A percentile compares a stretch with the other conserved stretches of the same genome.
Evolutionary conservation across 345 rosid genomes (phyloP).

Genomic region (Anacardium occidentale): DNA sequence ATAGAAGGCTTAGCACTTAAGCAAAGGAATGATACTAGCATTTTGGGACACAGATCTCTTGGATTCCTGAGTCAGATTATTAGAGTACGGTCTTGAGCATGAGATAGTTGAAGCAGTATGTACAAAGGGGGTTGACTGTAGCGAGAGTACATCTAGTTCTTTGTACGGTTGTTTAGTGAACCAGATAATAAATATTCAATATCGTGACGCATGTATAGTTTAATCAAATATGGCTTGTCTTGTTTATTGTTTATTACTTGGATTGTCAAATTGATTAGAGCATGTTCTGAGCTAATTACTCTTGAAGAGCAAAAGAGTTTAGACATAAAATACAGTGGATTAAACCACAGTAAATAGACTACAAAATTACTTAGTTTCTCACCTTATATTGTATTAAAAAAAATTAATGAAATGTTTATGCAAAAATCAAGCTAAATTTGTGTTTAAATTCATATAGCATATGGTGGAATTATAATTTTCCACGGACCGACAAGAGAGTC

Average conservation of each 20-base stretch:
- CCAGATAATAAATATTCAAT: too few species aligned
- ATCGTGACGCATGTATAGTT: conserved; percentile 54
- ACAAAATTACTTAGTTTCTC: conserved; percentile 14
- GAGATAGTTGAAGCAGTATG: too few species aligned
- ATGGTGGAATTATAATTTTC: conserved; percentile 11
- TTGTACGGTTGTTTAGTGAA: too few species aligned
- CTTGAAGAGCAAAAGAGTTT: conserved; percentile 3
- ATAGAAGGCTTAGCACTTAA: too few species aligned
- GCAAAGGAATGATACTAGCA: too few species aligned
- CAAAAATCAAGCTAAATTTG: not conserved
- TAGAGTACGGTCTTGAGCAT: too few species aligned
- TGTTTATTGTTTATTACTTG: conserved; percentile 40
- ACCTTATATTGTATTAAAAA: too few species aligned
- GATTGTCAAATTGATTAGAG: conserved; percentile 46
- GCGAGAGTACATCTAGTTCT: too few species aligned
- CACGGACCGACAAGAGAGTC: conserved; percentile 71
- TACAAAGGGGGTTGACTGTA: too few species aligned
- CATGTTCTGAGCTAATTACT: conserved; percentile 27
- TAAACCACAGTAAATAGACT: conserved; percentile 24
- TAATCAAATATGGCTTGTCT: conserved; percentile 49
- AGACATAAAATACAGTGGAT: conserved; percentile 9
- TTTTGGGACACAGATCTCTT: too few species aligned
- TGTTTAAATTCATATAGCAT: not conserved
- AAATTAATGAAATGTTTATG: not conserved
- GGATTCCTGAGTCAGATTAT: too few species aligned